Evolutionary conservation across 1,284 basidiomycete species (phyloP), one percentile per base, ranked within the genome.

Genomic region (Entoloma clypeatum): DNA sequence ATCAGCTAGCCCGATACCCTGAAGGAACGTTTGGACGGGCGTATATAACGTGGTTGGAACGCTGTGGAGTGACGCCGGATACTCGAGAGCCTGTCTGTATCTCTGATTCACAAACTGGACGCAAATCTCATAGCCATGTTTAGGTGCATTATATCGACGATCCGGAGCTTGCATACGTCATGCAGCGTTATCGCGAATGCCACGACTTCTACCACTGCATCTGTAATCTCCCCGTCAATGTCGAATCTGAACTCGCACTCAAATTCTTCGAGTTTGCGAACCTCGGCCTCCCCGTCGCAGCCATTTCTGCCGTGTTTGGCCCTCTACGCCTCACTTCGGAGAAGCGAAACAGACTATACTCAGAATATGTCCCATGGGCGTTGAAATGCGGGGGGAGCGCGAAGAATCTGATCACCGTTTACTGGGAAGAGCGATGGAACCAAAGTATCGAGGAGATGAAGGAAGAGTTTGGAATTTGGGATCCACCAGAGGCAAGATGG

Each of bases 131-230:
- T 16, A 30, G 21, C 35, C 30, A 14, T 40, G 18, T 39, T 23
- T 16, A 74, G 92, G 92, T 96, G 4, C 87, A 86, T 52, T 98
- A 97, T 61, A 88, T 99, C 52, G 79, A 90, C 56, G 92, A 95
- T 52, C 89, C 92, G 1, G 91, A 93, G 55, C 76, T 95, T 8
- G 93, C 93, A 19, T 96, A 97, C 62, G 91, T 98, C 42, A 93
- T 99, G 85, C 92, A 96, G 54, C 85, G 96, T 30, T 99, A 99
- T 62, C 86, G 96, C 26, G 94, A 99, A 68, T 95, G 89, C 52
- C 95, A 98, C 65, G 92, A 98, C 66, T 86, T 96, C 56, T 96
- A 96, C 61, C 95, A 98, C 58, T 85, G 90, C 46, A 77, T 98
- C 41, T 81, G 84, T 61, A 81, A 81, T 45, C 77, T 97, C 18